phyloP scores from a whole-genome alignment of 2,329 filamentous ascomycete species.

The Aspergillus candidus region DNA sequence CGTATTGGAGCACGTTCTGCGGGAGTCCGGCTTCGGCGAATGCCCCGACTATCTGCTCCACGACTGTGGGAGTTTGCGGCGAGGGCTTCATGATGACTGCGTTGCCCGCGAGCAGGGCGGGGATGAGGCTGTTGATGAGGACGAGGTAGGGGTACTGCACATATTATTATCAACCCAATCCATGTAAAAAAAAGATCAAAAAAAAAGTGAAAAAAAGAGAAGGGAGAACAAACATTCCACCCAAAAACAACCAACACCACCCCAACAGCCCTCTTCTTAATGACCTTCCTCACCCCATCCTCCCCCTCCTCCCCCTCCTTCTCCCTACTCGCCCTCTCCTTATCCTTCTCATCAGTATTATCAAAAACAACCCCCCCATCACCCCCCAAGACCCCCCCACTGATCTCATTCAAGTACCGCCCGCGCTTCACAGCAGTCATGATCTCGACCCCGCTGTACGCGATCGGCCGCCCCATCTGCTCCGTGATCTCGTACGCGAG shows the following conservation, averaged over 20 bases:
- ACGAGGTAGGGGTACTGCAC: conserved; percentile 86
- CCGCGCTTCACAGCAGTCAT: conserved; percentile 77
- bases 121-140: conserved; percentile 84
- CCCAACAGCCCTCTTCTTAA: conserved; percentile 81
- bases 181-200: not conserved
- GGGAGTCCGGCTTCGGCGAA: conserved; percentile 78
- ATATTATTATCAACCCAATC: not conserved
- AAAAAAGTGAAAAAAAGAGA: conserved; percentile 1
- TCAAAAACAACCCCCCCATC: conserved; percentile 68
- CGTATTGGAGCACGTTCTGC: conserved; percentile 78
- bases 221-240: conserved; percentile 71
- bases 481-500: conserved; percentile 79
- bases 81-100: conserved; percentile 91
- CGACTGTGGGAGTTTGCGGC: conserved; percentile 88
- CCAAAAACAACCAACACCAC: conserved; percentile 86
- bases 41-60: conserved; percentile 70
- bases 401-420: conserved; percentile 80
- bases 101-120: conserved; percentile 85
- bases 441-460: conserved; percentile 78
- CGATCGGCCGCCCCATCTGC: conserved; percentile 92
- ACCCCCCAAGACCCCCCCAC: conserved; percentile 60
- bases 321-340: not conserved
- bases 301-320: conserved; percentile 45
- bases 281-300: conserved; percentile 82
- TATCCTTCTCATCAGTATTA: no score